A percentile compares a stretch with the other conserved stretches of the same genome.
Evolutionary conservation across 495 filamentous ascomycete genomes (phyloP).

Genomic region (Glonium stellatum): DNA sequence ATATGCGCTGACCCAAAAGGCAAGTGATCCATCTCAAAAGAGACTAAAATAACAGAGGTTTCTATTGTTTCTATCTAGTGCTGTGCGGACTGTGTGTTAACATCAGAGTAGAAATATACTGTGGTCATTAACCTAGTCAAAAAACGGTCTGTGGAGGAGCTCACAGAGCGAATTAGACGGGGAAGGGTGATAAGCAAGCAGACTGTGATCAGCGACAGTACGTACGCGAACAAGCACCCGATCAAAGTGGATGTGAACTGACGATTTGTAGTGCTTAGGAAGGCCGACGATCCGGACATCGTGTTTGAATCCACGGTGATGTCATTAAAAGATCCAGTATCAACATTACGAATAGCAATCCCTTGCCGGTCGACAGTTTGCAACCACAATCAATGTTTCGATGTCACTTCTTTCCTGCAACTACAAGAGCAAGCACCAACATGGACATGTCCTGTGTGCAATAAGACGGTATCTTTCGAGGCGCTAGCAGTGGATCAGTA

Average conservation of each 20-base stretch:
- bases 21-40: constrained; percentile 27
- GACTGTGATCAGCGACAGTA: constrained; percentile 78
- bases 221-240: constrained; percentile 26
- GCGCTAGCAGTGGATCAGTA: constrained; percentile 79
- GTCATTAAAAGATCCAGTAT: constrained; percentile 87
- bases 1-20: constrained; percentile 87
- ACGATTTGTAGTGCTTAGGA: constrained; percentile 58
- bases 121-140: constrained; percentile 68
- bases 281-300: constrained; percentile 80
- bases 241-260: background rate
- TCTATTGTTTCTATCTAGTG: constrained; percentile 1
- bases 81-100: background rate
- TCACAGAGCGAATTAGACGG: constrained; percentile 59
- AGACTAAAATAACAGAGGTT: constrained; percentile 5
- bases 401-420: constrained; percentile 87
- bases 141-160: constrained; percentile 59
- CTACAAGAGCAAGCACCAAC: constrained; percentile 92
- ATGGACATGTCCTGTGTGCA: constrained; percentile 91
- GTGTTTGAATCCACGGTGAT: constrained; percentile 77
- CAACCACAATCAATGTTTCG: constrained; percentile 90
- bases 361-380: constrained; percentile 76
- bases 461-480: constrained; percentile 72
- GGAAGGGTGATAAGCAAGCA: constrained; percentile 71
- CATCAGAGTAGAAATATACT: constrained; percentile 60
- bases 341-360: constrained; percentile 69